Evolutionary conservation across 2,329 filamentous ascomycete species (phyloP).

Genomic region (Neonectria neomacrospora): DNA sequence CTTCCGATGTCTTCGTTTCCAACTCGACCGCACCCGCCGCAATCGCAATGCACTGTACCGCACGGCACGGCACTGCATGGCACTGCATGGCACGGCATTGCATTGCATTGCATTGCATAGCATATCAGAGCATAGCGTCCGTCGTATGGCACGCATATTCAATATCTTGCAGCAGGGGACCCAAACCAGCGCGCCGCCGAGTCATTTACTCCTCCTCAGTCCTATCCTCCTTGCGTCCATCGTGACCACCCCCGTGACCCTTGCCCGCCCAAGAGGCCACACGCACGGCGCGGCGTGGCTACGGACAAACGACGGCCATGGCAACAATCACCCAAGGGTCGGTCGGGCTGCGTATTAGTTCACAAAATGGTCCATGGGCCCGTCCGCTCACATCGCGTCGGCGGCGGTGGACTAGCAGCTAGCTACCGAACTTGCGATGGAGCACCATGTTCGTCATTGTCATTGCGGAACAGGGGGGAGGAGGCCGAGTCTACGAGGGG

Average conservation of each 20-base stretch:
- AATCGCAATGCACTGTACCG: neutral
- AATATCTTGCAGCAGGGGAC: constrained; percentile 8
- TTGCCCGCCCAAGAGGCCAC: neutral
- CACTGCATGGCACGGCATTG: constrained; percentile 18
- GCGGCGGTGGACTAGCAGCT: constrained; percentile 35
- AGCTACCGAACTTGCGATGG: constrained; percentile 45
- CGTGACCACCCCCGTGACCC: constrained; percentile 5
- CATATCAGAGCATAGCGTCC: constrained; percentile 9
- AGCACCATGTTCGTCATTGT: constrained; percentile 45
- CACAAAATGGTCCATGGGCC: too few species aligned
- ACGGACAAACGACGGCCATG: constrained; percentile 7
- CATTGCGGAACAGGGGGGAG: constrained; percentile 32
- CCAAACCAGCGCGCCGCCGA: constrained; percentile 13
- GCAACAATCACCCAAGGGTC: constrained; percentile 11
- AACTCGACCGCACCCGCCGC: neutral
- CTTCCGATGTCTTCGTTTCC: neutral
- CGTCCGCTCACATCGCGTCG: constrained; percentile 39
- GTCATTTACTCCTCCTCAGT: constrained; percentile 8
- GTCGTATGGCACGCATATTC: neutral
- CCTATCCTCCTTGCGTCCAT: constrained; percentile 18
- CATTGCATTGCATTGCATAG: constrained; percentile 19
- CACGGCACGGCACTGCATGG: constrained; percentile 6
- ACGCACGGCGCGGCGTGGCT: constrained; percentile 4
- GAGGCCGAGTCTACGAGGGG: too few species aligned
- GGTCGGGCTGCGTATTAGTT: constrained; percentile 7